These are phyloP conservation scores for Glonium stellatum DNA, from an alignment of 495 filamentous ascomycete species.

Conservation along the genomic window DNA sequence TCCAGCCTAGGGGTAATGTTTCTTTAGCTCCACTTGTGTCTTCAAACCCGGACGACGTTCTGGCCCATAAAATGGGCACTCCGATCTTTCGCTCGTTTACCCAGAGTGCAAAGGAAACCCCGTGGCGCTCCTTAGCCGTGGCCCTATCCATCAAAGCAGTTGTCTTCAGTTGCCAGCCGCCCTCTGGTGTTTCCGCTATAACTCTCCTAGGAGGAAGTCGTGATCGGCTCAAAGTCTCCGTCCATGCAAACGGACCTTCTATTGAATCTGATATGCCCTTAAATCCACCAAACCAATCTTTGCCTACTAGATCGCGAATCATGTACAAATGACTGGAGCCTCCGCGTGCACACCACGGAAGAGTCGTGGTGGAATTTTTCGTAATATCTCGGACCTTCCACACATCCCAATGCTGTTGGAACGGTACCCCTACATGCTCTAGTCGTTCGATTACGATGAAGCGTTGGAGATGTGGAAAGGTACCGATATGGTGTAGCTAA, in stretches of 20 bases:
- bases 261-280: neutral
- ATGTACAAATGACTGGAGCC: neutral
- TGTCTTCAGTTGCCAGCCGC: no score
- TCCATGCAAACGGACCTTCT: no score
- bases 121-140: no score
- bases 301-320: neutral
- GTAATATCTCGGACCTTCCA: constrained; percentile 4
- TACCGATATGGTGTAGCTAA: neutral
- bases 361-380: neutral
- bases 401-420: constrained; percentile 3
- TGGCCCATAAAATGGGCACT: neutral
- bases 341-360: neutral
- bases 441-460: neutral
- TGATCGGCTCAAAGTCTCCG: no score
- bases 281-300: neutral
- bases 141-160: no score
- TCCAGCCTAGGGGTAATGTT: constrained; percentile 2
- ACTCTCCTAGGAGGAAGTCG: no score
- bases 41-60: neutral
- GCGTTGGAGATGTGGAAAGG: neutral
- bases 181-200: no score
- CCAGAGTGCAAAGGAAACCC: no score
- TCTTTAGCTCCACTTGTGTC: no score
- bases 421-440: neutral
- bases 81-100: no score